A percentile compares a stretch with the other conserved stretches of the same genome.
Evolutionary conservation across 2,329 filamentous ascomycete genomes (phyloP).

Genomic region (Stylonectria norvegica): DNA sequence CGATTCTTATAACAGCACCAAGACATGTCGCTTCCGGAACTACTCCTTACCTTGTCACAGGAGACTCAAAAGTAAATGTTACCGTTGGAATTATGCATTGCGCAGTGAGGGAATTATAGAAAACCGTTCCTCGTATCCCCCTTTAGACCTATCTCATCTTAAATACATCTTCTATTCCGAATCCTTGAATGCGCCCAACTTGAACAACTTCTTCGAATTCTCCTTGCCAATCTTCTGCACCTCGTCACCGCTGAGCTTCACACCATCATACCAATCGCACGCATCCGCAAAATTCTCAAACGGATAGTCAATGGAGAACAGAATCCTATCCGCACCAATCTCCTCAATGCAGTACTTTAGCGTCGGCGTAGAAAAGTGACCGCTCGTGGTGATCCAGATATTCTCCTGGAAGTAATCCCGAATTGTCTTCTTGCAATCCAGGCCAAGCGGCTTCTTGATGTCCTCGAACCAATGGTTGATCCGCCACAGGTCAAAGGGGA

Average conservation of each 20-base stretch:
- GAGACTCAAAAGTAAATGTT: no score
- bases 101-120: no score
- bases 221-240: conserved; percentile 41
- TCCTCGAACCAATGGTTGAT: conserved; percentile 56
- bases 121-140: no score
- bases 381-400: conserved; percentile 55
- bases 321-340: conserved; percentile 46
- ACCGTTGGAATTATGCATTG: no score
- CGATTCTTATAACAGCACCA: no score
- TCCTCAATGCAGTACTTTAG: conserved; percentile 48
- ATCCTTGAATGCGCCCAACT: conserved; percentile 36
- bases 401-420: conserved; percentile 53
- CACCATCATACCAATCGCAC: conserved; percentile 40
- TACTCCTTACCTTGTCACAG: no score
- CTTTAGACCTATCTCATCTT: no score
- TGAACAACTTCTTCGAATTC: conserved; percentile 42
- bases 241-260: conserved; percentile 33
- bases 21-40: no score
- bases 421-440: conserved; percentile 47
- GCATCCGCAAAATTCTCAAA: conserved; percentile 46
- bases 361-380: conserved; percentile 53
- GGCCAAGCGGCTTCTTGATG: conserved; percentile 48
- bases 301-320: conserved; percentile 54
- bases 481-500: conserved; percentile 48
- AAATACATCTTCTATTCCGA: no score